Conservation (phyloP, 306 rosid genomes). For the Trifolium fragiferum region DNA sequence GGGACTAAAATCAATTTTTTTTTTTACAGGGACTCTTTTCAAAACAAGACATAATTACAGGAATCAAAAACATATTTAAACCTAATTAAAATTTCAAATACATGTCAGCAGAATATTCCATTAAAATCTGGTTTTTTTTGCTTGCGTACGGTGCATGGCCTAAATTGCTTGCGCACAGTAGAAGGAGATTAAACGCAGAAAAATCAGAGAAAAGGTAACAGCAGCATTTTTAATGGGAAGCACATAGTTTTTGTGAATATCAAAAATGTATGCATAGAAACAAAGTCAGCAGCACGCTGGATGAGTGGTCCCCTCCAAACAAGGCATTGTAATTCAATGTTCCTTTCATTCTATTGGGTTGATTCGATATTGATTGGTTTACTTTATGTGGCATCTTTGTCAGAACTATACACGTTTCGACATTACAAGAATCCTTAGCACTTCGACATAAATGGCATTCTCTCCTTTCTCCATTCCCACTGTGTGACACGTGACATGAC, state of each 20-base stretch:
- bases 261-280: not conserved
- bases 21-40: too few species aligned
- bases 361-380: not conserved
- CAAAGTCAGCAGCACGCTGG: slow-evolving; percentile 11
- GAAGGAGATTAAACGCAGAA: too few species aligned
- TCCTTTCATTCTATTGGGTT: not conserved
- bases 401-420: slow-evolving; percentile 4
- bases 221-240: too few species aligned
- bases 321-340: not conserved
- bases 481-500: not conserved
- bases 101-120: too few species aligned
- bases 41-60: too few species aligned
- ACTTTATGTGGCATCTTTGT: not conserved
- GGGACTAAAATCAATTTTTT: too few species aligned
- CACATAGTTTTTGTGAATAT: not conserved
- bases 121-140: too few species aligned
- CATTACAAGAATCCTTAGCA: not conserved
- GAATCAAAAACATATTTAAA: too few species aligned
- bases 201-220: too few species aligned
- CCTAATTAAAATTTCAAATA: too few species aligned
- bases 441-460: not conserved
- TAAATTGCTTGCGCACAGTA: too few species aligned
- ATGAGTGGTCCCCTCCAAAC: not conserved
- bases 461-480: not conserved
- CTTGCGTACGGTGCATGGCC: too few species aligned